phyloP scores from a whole-genome alignment of 1,139 yeast genomes.

The Zygosaccharomyces sapae region DNA sequence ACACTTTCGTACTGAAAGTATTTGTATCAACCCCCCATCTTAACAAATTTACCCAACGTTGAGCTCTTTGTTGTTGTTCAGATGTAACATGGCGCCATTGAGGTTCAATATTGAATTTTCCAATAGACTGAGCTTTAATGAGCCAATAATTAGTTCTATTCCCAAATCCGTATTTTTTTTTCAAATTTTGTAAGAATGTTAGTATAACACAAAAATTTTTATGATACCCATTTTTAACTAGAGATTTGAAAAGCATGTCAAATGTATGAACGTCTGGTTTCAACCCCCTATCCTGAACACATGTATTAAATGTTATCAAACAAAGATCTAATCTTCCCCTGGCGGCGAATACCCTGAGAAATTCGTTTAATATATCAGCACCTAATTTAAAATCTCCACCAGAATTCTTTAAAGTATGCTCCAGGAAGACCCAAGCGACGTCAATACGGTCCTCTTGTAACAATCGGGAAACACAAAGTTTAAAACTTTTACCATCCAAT shows the following conservation, averaged over 20 bases:
- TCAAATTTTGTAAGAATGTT: conserved; percentile 15
- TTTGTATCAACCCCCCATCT: conserved; percentile 12
- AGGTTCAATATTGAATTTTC: conserved; percentile 18
- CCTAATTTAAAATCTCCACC: conserved; percentile 15
- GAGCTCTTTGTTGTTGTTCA: conserved; percentile 11
- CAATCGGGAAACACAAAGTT: conserved; percentile 27
- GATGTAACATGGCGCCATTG: conserved; percentile 7
- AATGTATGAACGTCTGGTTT: conserved; percentile 33
- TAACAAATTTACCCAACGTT: conserved; percentile 7
- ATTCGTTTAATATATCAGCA: conserved; percentile 32
- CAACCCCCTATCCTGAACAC: conserved; percentile 24
- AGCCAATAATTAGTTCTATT: conserved; percentile 28
- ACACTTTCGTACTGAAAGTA: conserved; percentile 15
- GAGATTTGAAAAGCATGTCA: conserved; percentile 35
- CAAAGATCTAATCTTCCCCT: conserved; percentile 38
- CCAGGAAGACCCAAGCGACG: conserved; percentile 31
- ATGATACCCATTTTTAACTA: conserved; percentile 36
- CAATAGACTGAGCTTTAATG: conserved; percentile 24
- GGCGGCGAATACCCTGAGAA: conserved; percentile 32
- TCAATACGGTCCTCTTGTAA: conserved; percentile 29
- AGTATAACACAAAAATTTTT: conserved; percentile 27
- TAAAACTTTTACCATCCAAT: conserved; percentile 25
- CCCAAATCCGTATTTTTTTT: conserved; percentile 10
- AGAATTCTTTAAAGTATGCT: conserved; percentile 16
- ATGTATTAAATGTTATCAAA: conserved; percentile 34